Conservation (phyloP, 257 asterid species). For the Solanum pennellii region DNA sequence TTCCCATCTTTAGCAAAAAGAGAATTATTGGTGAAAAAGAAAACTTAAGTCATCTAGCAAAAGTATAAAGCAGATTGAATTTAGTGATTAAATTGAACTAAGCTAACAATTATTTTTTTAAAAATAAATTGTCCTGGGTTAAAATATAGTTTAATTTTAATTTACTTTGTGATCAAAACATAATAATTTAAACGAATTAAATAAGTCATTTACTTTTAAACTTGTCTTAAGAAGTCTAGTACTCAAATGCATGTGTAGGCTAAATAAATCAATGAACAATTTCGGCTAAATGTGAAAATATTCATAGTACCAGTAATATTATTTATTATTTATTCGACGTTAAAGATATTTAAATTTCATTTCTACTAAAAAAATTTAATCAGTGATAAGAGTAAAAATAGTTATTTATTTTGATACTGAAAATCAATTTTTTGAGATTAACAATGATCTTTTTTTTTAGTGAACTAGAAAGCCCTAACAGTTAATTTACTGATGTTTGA, state of each 20-base stretch:
- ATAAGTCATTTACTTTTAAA: background rate
- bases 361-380: no score
- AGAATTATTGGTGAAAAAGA: background rate
- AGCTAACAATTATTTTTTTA: no score
- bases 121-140: no score
- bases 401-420: no score
- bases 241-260: background rate
- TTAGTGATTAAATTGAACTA: background rate
- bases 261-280: background rate
- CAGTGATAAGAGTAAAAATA: background rate
- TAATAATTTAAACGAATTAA: background rate
- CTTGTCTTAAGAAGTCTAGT: background rate
- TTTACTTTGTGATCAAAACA: background rate
- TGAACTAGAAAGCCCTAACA: no score
- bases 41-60: background rate
- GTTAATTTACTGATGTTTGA: background rate
- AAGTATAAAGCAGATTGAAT: background rate
- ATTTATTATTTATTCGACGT: background rate
- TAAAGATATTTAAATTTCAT: background rate
- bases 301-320: background rate
- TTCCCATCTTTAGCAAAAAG: background rate
- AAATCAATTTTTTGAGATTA: no score
- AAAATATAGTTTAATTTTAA: no score
- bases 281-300: background rate
- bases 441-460: no score